phyloP scores from a whole-genome alignment of 768 basidiomycete genomes.

The Tricholoma terreum region DNA sequence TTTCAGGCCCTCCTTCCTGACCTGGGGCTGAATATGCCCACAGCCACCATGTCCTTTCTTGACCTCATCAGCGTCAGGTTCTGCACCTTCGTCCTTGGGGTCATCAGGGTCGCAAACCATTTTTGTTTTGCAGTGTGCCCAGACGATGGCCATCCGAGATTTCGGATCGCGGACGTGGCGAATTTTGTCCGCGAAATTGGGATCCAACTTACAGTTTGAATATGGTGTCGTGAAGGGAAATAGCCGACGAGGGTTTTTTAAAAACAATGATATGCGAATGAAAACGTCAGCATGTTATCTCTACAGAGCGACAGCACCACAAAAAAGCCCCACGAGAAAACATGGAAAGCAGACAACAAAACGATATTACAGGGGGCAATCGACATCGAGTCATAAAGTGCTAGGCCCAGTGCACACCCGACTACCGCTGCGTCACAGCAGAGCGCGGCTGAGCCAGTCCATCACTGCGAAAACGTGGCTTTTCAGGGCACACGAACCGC shows the following conservation, averaged over 20 bases:
- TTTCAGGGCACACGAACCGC: conserved; percentile 31
- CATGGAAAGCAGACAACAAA: conserved; percentile 23
- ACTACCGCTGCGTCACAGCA: conserved; percentile 70
- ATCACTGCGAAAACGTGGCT: conserved; percentile 33
- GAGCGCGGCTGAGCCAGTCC: conserved; percentile 52
- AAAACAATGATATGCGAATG: conserved; percentile 49
- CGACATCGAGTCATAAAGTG: conserved; percentile 58
- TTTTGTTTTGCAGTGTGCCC: conserved; percentile 85
- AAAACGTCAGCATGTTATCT: conserved; percentile 64
- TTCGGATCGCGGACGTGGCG: conserved; percentile 85
- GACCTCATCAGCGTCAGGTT: conserved; percentile 62
- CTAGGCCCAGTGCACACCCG: conserved; percentile 51
- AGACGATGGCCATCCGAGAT: conserved; percentile 81
- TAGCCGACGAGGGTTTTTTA: conserved; percentile 14
- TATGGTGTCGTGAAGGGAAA: conserved; percentile 22
- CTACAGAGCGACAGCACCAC: conserved; percentile 27
- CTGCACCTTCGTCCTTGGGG: conserved; percentile 80
- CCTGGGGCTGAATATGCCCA: conserved; percentile 84
- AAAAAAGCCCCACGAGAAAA: conserved; percentile 25
- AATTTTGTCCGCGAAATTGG: conserved; percentile 82
- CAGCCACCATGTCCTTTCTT: conserved; percentile 97
- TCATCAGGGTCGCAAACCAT: conserved; percentile 88
- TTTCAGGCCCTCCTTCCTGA: conserved; percentile 94
- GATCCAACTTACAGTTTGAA: conserved; percentile 65
- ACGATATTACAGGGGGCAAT: conserved; percentile 59